A percentile compares a stretch with the other conserved stretches of the same genome.
These are phyloP conservation scores for Leccinum barrowsii DNA, from an alignment of 768 basidiomycete genomes.

Conservation along the genomic window DNA sequence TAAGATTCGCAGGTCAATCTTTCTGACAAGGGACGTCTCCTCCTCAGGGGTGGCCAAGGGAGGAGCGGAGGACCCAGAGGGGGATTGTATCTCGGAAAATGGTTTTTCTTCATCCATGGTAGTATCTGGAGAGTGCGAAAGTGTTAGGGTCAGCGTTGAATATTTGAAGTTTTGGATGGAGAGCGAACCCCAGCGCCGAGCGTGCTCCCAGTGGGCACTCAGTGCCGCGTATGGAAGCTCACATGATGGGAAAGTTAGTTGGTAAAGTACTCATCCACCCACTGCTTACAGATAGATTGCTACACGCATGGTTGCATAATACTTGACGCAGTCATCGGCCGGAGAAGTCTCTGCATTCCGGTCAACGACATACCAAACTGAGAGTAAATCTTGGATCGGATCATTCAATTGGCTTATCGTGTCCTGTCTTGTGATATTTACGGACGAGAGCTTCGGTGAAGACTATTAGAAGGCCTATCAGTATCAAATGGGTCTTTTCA, in stretches of 20 bases:
- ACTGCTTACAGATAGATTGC: not conserved
- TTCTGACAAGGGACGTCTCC: slow-evolving; percentile 36
- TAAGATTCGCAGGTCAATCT: slow-evolving; percentile 35
- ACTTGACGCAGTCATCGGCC: not conserved
- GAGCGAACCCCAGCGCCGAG: not conserved
- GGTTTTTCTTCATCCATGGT: slow-evolving; percentile 21
- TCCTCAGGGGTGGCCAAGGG: slow-evolving; percentile 29
- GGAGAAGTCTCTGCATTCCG: not conserved
- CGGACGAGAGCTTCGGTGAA: not conserved
- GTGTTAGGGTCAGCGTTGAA: not conserved
- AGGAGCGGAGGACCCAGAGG: not conserved
- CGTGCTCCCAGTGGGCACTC: not conserved
- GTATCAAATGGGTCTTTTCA: not conserved
- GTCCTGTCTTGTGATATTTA: not conserved
- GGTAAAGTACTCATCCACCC: not conserved
- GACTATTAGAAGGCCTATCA: not conserved
- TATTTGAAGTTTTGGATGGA: not conserved
- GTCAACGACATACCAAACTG: not conserved
- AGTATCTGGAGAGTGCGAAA: not conserved
- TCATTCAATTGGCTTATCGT: not conserved
- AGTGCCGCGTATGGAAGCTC: not conserved
- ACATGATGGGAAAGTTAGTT: not conserved
- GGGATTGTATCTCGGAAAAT: not conserved
- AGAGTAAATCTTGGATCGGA: not conserved
- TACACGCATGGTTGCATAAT: not conserved